These are phyloP conservation scores for Kwoniella sp. DNA, from an alignment of 768 basidiomycete species.

Conservation along the genomic window DNA sequence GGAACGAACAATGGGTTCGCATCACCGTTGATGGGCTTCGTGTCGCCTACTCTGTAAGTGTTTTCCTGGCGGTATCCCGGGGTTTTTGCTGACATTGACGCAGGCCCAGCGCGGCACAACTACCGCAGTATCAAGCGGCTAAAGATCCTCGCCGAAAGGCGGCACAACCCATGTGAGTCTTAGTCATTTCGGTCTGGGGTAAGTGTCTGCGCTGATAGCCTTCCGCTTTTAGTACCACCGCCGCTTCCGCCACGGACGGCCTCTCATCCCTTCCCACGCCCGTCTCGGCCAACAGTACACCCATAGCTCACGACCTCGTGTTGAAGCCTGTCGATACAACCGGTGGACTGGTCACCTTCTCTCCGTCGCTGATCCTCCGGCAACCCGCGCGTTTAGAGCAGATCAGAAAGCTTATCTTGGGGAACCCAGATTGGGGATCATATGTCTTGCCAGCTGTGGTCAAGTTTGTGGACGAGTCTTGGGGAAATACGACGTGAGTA, in stretches of 20 bases:
- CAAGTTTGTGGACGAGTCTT: slow-evolving; percentile 27
- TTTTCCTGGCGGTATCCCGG: neutral
- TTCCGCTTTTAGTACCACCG: neutral
- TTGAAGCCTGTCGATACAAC: slow-evolving; percentile 7
- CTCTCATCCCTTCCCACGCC: slow-evolving; percentile 1
- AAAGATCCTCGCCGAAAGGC: slow-evolving; percentile 3
- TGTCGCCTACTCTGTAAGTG: neutral
- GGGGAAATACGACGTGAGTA: slow-evolving; percentile 25
- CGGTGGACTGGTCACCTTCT: slow-evolving; percentile 46
- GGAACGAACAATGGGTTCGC: neutral
- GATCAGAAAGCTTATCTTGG: slow-evolving; percentile 29
- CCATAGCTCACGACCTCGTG: neutral
- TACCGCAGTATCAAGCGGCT: neutral
- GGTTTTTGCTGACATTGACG: neutral
- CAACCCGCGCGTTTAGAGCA: slow-evolving; percentile 29
- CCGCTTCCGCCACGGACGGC: neutral
- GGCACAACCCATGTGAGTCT: neutral
- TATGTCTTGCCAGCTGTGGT: slow-evolving; percentile 37
- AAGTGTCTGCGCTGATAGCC: neutral
- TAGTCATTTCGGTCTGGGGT: neutral
- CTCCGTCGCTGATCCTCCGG: slow-evolving; percentile 36
- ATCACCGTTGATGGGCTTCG: neutral
- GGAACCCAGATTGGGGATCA: slow-evolving; percentile 29
- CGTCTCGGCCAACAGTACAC: neutral
- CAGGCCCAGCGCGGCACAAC: neutral